Percentiles rank a stretch among this genome's conserved stretches.
Evolutionary conservation across 2,329 filamentous ascomycete species (phyloP).

Genomic region (Mycocentrospora acerina): DNA sequence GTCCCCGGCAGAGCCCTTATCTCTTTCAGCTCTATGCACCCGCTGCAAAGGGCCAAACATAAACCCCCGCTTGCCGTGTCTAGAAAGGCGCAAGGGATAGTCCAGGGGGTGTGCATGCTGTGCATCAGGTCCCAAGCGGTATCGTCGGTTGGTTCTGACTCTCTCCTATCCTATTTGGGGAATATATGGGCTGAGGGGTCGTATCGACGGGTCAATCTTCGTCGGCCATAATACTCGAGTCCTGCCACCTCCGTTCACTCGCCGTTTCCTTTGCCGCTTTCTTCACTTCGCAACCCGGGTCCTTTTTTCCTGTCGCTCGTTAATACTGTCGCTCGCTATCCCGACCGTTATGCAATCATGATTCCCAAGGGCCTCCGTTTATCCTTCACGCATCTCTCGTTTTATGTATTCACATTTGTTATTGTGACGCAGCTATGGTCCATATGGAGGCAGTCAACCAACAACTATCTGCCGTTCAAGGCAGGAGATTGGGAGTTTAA

Average conservation of each 20-base stretch:
- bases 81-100: conserved; percentile 12
- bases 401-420: conserved; percentile 33
- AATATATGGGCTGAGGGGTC: conserved; percentile 10
- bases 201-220: conserved; percentile 12
- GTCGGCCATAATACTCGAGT: conserved; percentile 13
- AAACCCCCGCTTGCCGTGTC: conserved; percentile 14
- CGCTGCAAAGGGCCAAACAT: conserved; percentile 6
- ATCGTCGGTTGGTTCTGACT: conserved; percentile 14
- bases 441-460: conserved; percentile 28
- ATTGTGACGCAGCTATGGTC: conserved; percentile 32
- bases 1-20: conserved; percentile 19
- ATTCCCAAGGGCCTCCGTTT: conserved; percentile 31
- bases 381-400: conserved; percentile 28
- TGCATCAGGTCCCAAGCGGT: conserved; percentile 11
- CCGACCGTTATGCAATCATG: conserved; percentile 33
- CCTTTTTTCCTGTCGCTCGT: conserved; percentile 5
- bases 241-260: conserved; percentile 19
- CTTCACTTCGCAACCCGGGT: conserved; percentile 3
- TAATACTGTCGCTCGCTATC: conserved; percentile 11
- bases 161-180: conserved; percentile 15
- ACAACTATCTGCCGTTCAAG: conserved; percentile 14
- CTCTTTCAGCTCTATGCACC: conserved; percentile 6
- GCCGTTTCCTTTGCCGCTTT: conserved; percentile 13
- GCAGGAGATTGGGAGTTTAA: conserved; percentile 27
- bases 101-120: conserved; percentile 16